phyloP scores from a whole-genome alignment of 108 stramenopile genomes.

The Nitzschia sp. region DNA sequence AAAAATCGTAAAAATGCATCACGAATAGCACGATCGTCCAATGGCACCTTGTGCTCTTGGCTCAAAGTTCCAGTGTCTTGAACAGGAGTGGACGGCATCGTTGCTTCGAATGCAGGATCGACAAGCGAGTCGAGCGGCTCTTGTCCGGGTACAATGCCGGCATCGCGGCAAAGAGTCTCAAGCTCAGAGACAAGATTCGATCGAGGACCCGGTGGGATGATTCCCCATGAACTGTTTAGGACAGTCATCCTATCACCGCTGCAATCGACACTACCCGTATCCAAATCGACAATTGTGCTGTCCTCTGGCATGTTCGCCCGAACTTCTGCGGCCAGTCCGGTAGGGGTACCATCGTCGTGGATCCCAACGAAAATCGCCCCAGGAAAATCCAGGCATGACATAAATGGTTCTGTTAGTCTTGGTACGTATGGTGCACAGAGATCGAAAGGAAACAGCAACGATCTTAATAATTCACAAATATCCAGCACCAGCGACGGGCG shows the following conservation, averaged over 20 bases:
- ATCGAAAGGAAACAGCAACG: constrained; percentile 80
- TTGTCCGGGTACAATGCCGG: constrained; percentile 80
- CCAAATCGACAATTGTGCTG: constrained; percentile 81
- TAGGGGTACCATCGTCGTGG: constrained; percentile 65
- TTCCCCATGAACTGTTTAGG: constrained; percentile 67
- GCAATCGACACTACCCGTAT: constrained; percentile 72
- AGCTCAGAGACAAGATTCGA: constrained; percentile 74
- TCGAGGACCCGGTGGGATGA: constrained; percentile 70
- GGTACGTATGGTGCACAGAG: constrained; percentile 87
- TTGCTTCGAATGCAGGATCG: constrained; percentile 51
- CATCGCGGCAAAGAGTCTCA: constrained; percentile 79
- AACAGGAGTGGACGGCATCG: constrained; percentile 39
- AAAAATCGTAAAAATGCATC: constrained; percentile 86
- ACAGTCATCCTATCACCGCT: constrained; percentile 57
- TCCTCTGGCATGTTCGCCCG: constrained; percentile 74
- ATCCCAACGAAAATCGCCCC: constrained; percentile 88
- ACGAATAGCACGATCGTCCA: constrained; percentile 84
- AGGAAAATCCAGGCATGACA: constrained; percentile 82
- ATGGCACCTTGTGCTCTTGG: constrained; percentile 42
- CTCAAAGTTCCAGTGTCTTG: constrained; percentile 25
- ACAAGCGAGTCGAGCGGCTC: constrained; percentile 71
- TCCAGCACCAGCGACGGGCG: constrained; percentile 78
- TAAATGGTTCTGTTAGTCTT: constrained; percentile 79
- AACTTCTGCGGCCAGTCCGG: constrained; percentile 71
- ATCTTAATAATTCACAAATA: constrained; percentile 79